Evolutionary conservation across 257 asterid species (phyloP), one percentile per base, ranked within the genome.

Genomic region (Penstemon davidsonii): DNA sequence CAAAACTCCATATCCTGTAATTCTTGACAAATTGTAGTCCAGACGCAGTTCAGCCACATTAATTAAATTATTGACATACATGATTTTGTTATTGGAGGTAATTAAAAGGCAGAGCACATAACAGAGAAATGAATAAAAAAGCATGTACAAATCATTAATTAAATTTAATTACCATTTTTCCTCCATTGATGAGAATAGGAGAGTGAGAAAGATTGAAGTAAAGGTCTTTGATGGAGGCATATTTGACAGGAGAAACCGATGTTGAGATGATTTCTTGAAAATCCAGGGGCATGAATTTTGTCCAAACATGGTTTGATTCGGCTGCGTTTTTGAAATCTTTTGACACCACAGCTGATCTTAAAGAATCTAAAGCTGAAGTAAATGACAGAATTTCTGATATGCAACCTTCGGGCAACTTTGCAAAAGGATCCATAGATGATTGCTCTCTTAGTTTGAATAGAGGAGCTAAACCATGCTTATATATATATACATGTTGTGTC

Each of bases 241-340:
- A 64, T 11, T 36, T 59, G 54, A 79, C 58, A 2, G 76, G 74
- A 57, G 65, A 43, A 7, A 63, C 81, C 8, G 83, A 72, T 43
- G 63, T 52, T 4, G 83, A 78, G 33, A 80, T 36, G 43, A 80
- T 72, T 7, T 62, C 61, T 39, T 50, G 45, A 57, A 57, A 59
- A 75, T 82, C 87, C 4, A 57, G 19, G 2, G 86, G 87, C 44
- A 85, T 71, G 60, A 85, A 82, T 50, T 51, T 56, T 40, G 62
- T 74, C 83, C 83, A 78, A 13, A 64, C 73, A 5, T 5, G 5
- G 33, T 68, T 66, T 0, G 73, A 65, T 33, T 76, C 80, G 53
- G 72, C 73, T 8, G 69, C 55, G 47, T 72, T 69, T 64, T 69
- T 75, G 10, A 50, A 64, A 53, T 46, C 66, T 53, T 70, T 75